Conservation (phyloP, 2,329 filamentous ascomycete genomes). For the Dothiorella sarmentorum region DNA sequence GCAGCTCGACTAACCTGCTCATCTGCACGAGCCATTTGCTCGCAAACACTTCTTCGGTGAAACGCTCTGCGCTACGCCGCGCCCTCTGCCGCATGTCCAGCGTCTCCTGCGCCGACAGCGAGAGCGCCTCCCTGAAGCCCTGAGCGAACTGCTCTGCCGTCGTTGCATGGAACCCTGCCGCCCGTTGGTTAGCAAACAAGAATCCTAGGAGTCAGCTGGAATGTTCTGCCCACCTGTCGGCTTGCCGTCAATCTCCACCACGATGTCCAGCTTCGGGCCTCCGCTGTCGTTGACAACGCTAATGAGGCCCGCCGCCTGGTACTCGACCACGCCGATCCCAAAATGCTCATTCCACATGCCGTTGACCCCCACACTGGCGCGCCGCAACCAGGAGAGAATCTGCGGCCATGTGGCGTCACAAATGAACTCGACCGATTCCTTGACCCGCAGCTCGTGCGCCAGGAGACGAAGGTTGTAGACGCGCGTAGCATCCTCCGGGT, state of each 20-base stretch:
- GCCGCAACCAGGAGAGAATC: conserved; percentile 74
- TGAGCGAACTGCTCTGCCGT: conserved; percentile 75
- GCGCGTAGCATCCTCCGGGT: conserved; percentile 72
- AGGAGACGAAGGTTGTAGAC: conserved; percentile 87
- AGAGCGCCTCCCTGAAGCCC: conserved; percentile 74
- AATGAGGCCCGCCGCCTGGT: conserved; percentile 90
- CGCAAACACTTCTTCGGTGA: conserved; percentile 83
- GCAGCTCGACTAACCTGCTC: conserved; percentile 62
- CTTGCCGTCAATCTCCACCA: conserved; percentile 72
- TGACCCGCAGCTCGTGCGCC: conserved; percentile 72
- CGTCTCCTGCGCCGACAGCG: conserved; percentile 60
- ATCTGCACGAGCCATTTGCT: conserved; percentile 74
- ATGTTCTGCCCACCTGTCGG: conserved; percentile 61
- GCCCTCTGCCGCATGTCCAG: conserved; percentile 73
- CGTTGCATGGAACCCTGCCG: conserved; percentile 75
- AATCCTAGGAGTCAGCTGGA: neutral
- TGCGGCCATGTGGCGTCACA: conserved; percentile 87
- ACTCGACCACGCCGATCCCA: conserved; percentile 96
- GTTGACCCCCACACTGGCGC: conserved; percentile 82
- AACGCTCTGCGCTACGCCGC: conserved; percentile 72
- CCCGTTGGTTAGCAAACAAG: conserved; percentile 1
- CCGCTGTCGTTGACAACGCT: conserved; percentile 91
- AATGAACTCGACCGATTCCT: conserved; percentile 80
- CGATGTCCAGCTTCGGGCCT: conserved; percentile 90
- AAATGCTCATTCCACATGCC: conserved; percentile 99